phyloP scores from a whole-genome alignment of 805 yeast species.

The Saccharomycopsis guyanensis region DNA sequence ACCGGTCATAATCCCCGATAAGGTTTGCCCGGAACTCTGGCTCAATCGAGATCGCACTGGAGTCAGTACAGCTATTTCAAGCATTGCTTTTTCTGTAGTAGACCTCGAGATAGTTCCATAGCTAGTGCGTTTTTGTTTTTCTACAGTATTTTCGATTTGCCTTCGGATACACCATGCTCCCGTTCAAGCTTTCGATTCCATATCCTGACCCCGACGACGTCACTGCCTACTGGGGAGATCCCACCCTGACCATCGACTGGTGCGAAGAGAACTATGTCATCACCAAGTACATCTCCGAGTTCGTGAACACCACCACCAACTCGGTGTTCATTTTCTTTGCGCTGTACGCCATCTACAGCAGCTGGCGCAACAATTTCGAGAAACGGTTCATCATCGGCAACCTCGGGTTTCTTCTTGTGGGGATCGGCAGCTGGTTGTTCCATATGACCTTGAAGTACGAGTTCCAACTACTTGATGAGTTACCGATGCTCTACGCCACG shows the following conservation, averaged over 20 bases:
- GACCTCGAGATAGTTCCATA: too few relatives aligned
- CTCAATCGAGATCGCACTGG: neutral
- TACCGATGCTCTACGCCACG: slow-evolving; percentile 98
- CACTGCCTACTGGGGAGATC: slow-evolving; percentile 53
- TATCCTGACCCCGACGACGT: slow-evolving; percentile 13
- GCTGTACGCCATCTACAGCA: slow-evolving; percentile 52
- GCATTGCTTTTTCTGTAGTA: too few relatives aligned
- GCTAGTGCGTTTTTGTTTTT: too few relatives aligned
- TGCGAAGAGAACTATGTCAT: slow-evolving; percentile 96
- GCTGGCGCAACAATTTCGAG: slow-evolving; percentile 55
- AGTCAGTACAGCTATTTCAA: too few relatives aligned
- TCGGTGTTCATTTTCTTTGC: slow-evolving; percentile 50
- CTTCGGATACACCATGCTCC: too few relatives aligned
- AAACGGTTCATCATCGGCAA: slow-evolving; percentile 62
- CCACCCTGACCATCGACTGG: slow-evolving; percentile 97
- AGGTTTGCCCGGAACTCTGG: neutral
- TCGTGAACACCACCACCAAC: slow-evolving; percentile 81
- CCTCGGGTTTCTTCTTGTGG: slow-evolving; percentile 80
- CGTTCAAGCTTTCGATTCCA: slow-evolving; percentile 6
- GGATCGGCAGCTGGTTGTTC: slow-evolving; percentile 90
- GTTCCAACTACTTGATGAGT: slow-evolving; percentile 86
- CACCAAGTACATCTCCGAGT: slow-evolving; percentile 80
- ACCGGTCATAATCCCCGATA: neutral
- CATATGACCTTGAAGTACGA: slow-evolving; percentile 92
- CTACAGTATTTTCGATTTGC: too few relatives aligned